Percentiles rank a stretch among this genome's conserved stretches.
Evolutionary conservation across 345 rosid genomes (phyloP).

Genomic region (Lenwebbia sp.): DNA sequence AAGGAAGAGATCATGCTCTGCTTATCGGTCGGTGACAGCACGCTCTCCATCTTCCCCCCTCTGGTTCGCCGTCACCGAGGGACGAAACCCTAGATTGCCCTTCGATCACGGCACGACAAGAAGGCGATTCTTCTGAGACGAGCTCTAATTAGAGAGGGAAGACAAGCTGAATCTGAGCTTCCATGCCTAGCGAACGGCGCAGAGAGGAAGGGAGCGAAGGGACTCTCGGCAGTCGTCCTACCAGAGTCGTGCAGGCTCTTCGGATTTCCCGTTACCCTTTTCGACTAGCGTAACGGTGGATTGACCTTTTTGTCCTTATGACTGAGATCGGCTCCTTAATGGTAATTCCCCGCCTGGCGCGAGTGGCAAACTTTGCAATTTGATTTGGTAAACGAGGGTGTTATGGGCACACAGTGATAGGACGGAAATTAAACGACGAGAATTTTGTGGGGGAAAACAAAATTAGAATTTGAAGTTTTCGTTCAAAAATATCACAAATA

Average conservation of each 20-base stretch:
- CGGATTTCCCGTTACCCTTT: background rate
- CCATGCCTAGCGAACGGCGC: background rate
- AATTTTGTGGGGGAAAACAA: background rate
- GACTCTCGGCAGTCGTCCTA: background rate
- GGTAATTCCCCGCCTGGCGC: background rate
- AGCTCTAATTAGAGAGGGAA: background rate
- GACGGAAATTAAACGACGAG: background rate
- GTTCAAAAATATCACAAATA: background rate
- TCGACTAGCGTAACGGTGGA: background rate
- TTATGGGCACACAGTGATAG: background rate
- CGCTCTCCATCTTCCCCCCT: constrained; percentile 21
- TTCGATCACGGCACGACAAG: background rate
- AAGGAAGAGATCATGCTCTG: constrained; percentile 82
- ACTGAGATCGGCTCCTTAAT: background rate
- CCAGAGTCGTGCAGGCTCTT: background rate
- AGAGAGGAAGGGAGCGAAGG: background rate
- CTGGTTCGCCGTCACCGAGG: background rate
- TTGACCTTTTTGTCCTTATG: background rate
- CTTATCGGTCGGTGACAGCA: constrained; percentile 42
- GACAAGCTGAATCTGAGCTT: background rate
- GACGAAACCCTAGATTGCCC: background rate
- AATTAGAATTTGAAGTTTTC: background rate
- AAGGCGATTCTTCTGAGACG: background rate
- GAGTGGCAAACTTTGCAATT: background rate
- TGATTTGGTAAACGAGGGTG: background rate